phyloP scores from a whole-genome alignment of 2,329 filamentous ascomycete species.

The Calonectria ilicicola region DNA sequence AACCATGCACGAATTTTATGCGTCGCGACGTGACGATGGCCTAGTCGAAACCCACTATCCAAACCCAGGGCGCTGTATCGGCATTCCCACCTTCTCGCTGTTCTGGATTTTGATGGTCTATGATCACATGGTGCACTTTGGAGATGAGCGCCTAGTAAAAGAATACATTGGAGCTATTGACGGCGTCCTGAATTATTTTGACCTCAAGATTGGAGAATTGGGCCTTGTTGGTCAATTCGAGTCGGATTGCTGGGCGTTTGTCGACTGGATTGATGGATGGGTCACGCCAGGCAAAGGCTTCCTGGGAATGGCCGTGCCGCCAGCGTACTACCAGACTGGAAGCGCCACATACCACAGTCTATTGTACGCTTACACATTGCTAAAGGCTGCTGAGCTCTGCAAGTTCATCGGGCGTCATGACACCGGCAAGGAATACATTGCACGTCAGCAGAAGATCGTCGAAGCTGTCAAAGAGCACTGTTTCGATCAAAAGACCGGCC shows the following conservation, averaged over 20 bases:
- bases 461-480: conserved; percentile 8
- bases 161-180: conserved; percentile 20
- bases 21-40: conserved; percentile 18
- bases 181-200: conserved; percentile 21
- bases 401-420: conserved; percentile 9
- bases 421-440: conserved; percentile 11
- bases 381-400: conserved; percentile 16
- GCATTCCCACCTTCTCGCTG: conserved; percentile 20
- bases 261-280: conserved; percentile 18
- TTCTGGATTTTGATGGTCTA: conserved; percentile 25
- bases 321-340: conserved; percentile 3
- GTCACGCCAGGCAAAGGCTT: conserved; percentile 14
- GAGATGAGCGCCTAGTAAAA: conserved; percentile 14
- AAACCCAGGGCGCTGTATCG: conserved; percentile 9
- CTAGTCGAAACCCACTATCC: conserved; percentile 19
- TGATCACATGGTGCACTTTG: conserved; percentile 25
- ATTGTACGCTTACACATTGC: conserved; percentile 17
- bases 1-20: conserved; percentile 26
- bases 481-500: background rate
- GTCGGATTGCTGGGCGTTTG: conserved; percentile 16
- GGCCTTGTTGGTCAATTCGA: conserved; percentile 24
- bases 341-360: conserved; percentile 18
- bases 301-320: conserved; percentile 14
- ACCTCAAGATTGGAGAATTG: background rate
- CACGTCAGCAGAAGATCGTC: conserved; percentile 8